phyloP scores from a whole-genome alignment of 139 green algal species.

The Pseudopediastrum boryanum region DNA sequence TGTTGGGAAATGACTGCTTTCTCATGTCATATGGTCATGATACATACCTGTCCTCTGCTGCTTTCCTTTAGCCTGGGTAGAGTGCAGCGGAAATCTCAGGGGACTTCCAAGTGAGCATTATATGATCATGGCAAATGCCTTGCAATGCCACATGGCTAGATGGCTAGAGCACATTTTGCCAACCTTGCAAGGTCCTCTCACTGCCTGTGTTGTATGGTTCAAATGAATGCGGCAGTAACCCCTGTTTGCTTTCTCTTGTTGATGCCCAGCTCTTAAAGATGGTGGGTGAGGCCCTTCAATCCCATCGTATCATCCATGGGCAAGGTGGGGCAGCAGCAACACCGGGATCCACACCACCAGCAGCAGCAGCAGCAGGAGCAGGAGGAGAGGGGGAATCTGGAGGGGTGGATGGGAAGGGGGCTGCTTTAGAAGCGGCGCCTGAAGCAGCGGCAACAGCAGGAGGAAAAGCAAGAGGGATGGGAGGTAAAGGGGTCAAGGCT shows the following conservation, averaged over 20 bases:
- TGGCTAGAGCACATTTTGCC: neutral
- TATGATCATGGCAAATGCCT: neutral
- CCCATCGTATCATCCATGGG: conserved; percentile 6
- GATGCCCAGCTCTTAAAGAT: conserved; percentile 19
- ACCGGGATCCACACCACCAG: neutral
- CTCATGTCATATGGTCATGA: too few relatives aligned
- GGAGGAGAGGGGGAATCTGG: neutral
- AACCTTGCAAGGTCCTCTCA: neutral
- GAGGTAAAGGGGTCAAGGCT: neutral
- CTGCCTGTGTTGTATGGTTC: neutral
- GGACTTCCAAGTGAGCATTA: too few relatives aligned
- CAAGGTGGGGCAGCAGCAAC: neutral
- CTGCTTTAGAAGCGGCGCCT: neutral
- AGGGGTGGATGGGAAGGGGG: neutral
- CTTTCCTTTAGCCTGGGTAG: too few relatives aligned
- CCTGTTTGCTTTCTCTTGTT: neutral
- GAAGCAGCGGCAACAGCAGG: neutral
- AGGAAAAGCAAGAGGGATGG: neutral
- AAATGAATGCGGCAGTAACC: neutral
- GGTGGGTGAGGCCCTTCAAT: conserved; percentile 55
- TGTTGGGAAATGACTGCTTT: too few relatives aligned
- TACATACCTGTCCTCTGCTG: too few relatives aligned
- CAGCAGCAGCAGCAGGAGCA: neutral
- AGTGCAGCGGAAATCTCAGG: too few relatives aligned
- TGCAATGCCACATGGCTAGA: neutral